Evolutionary conservation across 768 basidiomycete genomes (phyloP), one percentile per base, ranked within the genome.

Genomic region (Boletus vermiculosoides): DNA sequence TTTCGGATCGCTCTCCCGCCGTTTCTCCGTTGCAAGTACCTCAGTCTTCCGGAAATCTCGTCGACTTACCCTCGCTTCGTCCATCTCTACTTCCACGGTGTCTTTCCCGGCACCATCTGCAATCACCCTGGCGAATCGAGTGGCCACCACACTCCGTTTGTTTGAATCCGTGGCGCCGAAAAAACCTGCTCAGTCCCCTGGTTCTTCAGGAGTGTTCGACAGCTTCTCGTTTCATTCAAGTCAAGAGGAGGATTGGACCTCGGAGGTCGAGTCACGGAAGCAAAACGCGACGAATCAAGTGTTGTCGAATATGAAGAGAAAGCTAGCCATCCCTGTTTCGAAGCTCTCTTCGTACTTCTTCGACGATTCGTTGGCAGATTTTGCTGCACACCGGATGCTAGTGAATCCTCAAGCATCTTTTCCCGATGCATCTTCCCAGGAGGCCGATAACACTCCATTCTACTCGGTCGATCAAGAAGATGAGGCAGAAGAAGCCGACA

Each of bases 181-280:
- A 16, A 37, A 36, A 33, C 37, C 13, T 16, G 13, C 10, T n/a
- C 52, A 11, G 16, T 42, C 23, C 12, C 39, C 46, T 5, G 42
- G 46, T 18, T 63, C 52, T 36, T 55, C 61, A 1, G 61, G 47
- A 31, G 54, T 55, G 36, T 58, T 58, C 16, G 60, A 54, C 41
- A 22, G 34, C 2, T 63, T 63, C 33, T 54, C 53, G 33, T 62
- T 58, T 12, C 42, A 50, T 16, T 55, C 50, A 1, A 54, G 40
- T 20, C 28, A 51, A 28, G 50, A 55, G 0, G 62, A 62, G 7
- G 33, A 33, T 33, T 63, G 56, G 50, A 55, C 62, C 7, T 41
- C 46, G 1, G 60, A 62, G 5, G 54, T 60, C 1, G 58, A 48
- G 15, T 34, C 49, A 6, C 31, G 60, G 4, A 58, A 52, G 28